Evolutionary conservation across 768 basidiomycete species (phyloP), one percentile per base, ranked within the genome.

Genomic region (Leccinum arenicola): DNA sequence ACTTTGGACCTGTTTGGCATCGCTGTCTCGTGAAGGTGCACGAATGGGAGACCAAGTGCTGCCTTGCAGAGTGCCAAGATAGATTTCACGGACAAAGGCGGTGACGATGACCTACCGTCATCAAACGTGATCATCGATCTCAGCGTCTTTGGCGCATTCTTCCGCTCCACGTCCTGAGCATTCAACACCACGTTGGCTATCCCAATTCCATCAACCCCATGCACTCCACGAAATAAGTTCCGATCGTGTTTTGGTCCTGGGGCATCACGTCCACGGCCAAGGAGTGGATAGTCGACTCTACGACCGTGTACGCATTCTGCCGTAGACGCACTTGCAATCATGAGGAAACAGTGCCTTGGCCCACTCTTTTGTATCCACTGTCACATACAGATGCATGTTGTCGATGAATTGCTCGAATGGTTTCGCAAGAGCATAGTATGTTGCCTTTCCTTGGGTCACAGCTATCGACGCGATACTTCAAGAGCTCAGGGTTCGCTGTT

Each of bases 271-370:
- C 97, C 40, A 99, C 91, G 4, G 89, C 93, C 25, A 99, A 82
- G 7, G 95, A 98, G 70, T 98, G 94, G 0, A 88, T 87, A 9
- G 93, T 95, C 4, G 88, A 90, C 74, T 98, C 95, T 59, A 99
- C 89, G 66, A 99, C 87, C 10, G 97, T 99, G 71, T 99, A 98
- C 6, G 92, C 91, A 69, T 96, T 95, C 76, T 95, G 93, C 7
- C 87, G 83, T 14, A 97, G 81, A 36, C 82, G 80, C 2, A 89
- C 87, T 3, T 84, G 85, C 0, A 86, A 87, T 3, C 88, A 68
- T 97, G 97, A 3, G 97, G 97, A 79, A 99, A 98, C 60, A 86
- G 85, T 2, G 93, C 94, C 65, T 88, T 86, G 2, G 89, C 88
- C 95, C 95, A 99, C 2, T 78, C 82, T 66, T 83, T 80, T 7